Base-by-base conservation (phyloP, 495 filamentous ascomycete genomes). In the Pyrenula massariospora region DNA sequence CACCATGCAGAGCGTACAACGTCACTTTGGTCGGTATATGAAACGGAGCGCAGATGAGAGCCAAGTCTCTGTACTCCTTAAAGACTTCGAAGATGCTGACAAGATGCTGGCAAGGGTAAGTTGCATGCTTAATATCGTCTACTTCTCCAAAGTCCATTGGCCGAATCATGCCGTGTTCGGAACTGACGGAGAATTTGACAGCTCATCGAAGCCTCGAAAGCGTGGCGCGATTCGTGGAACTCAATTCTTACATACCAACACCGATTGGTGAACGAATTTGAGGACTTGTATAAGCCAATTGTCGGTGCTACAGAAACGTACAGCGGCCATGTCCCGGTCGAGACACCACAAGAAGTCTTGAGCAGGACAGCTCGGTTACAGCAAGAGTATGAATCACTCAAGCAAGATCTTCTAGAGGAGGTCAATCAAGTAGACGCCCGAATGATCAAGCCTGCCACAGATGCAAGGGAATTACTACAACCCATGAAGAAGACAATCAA, bases 401-500 rank as follows among this genome's bases (percentile, higher is more conserved):
- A 83, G 62, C 73, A 71, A 1, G 92, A 96, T 56, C 67, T 97
- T 61, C 58, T 81, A 19, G 82, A 84, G 24, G 91, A 97, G 64
- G 72, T 96, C 55, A 71, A 69, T 56, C 74, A 79, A 53, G 84
- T 96, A 56, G 90, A 96, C 58, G 67, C 70, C 0, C 79, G 83
- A 54, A 80, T 96, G 55, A 77, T 94, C 47, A 76, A 76, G 58
- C 90, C 91, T 1, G 85, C 88, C 2, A 76, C 75, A 20, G 78
- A 86, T 53, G 89, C 87, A 1, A 86, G 84, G 63, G 82, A 86
- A 53, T 82, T 67, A 48, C 74, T 95, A 57, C 76, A 80, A 56
- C 86, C 88, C 0, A 75, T 95, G 66, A 86, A 90, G 64, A 96
- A 92, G 70, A 86, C 86, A 1, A 92, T 97, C 67, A 95, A 95